Evolutionary conservation across 2,329 filamentous ascomycete genomes (phyloP), one percentile per base, ranked within the genome.

Genomic region (Phyllosticta citriasiana): DNA sequence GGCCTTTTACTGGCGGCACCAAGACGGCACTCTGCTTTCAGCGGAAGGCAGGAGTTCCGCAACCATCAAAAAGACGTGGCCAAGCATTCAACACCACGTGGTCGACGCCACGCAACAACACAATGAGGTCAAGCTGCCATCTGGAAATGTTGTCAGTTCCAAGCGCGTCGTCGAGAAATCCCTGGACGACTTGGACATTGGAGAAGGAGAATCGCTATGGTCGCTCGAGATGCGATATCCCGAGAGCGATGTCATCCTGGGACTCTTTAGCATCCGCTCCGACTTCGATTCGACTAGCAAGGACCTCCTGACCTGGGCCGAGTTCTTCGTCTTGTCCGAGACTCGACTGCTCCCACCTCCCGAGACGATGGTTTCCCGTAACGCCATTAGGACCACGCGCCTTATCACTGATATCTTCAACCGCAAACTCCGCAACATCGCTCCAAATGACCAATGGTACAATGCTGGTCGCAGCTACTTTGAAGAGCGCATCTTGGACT

Each of bases 361-460:
- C 22, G 52, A 24, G 9, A 14, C 52, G 4, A 53, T 16, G 22
- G 25, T 67, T 4, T 66, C 67, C 53, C 61, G 60, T 30, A 63
- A 62, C 24, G 64, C 69, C 2, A 66, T 65, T 7, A 65, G 64
- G 25, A 64, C 64, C 4, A 66, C 65, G 54, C 53, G 64, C 12
- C 62, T 58, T 4, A 66, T 71, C 27, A 66, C 68, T 4, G 65
- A 67, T 4, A 66, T 71, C n/a, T 71, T 71, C 59, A 66, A 70
- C 55, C 63, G 64, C 16, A 66, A 63, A 52, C 66, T 71, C 35
- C 70, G 68, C 59, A 71, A 71, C 26, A 53, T 68, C 14, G 68
- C 68, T 10, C 64, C 64, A 22, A 64, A 69, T 55, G 70, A 72
- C 47, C 66, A 70, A 56, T 72, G 70, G 70, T 52, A 66, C 19